Base-by-base conservation (phyloP, 169 alveolate species). In the Theileria luwenshuni region DNA sequence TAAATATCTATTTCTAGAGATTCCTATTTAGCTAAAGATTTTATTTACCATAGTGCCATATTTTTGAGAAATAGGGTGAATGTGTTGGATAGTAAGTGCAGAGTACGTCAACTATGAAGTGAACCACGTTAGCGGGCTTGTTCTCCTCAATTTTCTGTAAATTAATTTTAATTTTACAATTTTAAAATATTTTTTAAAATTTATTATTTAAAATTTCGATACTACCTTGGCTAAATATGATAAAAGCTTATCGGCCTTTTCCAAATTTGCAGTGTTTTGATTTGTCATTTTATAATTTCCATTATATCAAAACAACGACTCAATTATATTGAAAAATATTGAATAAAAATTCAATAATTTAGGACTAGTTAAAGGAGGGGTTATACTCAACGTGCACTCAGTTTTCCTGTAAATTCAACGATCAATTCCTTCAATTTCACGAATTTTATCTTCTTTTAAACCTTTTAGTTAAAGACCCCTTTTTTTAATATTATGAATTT, bases 21-120 rank as follows among this genome's bases (percentile, higher is more conserved):
- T 25, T 33, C 1, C 1, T 6, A 1, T 33, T 25, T 27, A 63
- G 32, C 19, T 63, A 48, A 23, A 12, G 19, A 19, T 12, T 17
- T 17, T 42, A 79, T 76, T 1, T 27, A 79, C 87, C 87, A 72
- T 67, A 68, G 19, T 68, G 74, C 87, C 87, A 79, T 48, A 70
- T 62, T 23, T 71, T 79, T 32, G 87, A 61, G 76, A 79, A 79
- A 35, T 43, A 47, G 6, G 89, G 80, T 12, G 74, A 51, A 56
- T 81, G 89, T 17, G 62, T 30, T 19, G 89, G 89, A 59, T 81
- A 81, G 67, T 81, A 74, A n/a, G 79, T 74, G 81, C 85, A 73
- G n/a, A 81, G 80, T 27, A 81, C 75, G 45, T 81, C 89, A 19
- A 81, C 85, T 48, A 81, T 81, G 85, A 81, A 81, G 84, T 42